phyloP scores from a whole-genome alignment of 306 rosid genomes.

The Bauhinia variegata region DNA sequence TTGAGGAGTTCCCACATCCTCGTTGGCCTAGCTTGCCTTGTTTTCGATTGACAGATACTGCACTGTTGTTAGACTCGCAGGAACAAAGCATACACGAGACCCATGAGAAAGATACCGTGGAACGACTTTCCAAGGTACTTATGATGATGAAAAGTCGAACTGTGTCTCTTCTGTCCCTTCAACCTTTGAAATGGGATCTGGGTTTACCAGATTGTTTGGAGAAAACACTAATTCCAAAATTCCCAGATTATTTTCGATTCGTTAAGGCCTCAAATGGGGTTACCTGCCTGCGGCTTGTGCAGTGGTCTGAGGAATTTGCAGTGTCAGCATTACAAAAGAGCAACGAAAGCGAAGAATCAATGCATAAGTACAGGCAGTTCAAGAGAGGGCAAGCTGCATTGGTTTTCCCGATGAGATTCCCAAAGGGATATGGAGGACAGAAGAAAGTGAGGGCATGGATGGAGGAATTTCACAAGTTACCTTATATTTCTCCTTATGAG shows the following conservation, averaged over 20 bases:
- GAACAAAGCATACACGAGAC: constrained; percentile 55
- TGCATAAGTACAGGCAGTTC: constrained; percentile 65
- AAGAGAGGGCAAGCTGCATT: constrained; percentile 69
- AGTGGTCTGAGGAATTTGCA: constrained; percentile 73
- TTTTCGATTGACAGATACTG: constrained; percentile 77
- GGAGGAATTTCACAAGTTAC: constrained; percentile 90
- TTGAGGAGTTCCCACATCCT: constrained; percentile 83
- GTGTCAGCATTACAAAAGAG: constrained; percentile 71
- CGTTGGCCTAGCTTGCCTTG: constrained; percentile 74
- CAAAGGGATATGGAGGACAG: constrained; percentile 86
- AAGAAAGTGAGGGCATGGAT: constrained; percentile 84
- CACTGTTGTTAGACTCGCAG: constrained; percentile 60
- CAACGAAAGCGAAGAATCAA: constrained; percentile 46
- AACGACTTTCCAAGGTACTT: constrained; percentile 66
- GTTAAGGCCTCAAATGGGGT: constrained; percentile 60
- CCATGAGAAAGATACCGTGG: constrained; percentile 57
- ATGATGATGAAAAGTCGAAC: constrained; percentile 73
- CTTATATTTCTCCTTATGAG: constrained; percentile 79
- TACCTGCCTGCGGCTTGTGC: constrained; percentile 36
- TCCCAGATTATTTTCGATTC: constrained; percentile 56
- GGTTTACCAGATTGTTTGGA: constrained; percentile 82
- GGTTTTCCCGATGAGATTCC: constrained; percentile 81
- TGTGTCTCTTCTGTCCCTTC: constrained; percentile 53
- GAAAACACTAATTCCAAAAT: constrained; percentile 63
- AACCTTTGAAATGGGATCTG: constrained; percentile 77